Base-by-base conservation (phyloP, 768 basidiomycete species). In the Galerina marginata region DNA sequence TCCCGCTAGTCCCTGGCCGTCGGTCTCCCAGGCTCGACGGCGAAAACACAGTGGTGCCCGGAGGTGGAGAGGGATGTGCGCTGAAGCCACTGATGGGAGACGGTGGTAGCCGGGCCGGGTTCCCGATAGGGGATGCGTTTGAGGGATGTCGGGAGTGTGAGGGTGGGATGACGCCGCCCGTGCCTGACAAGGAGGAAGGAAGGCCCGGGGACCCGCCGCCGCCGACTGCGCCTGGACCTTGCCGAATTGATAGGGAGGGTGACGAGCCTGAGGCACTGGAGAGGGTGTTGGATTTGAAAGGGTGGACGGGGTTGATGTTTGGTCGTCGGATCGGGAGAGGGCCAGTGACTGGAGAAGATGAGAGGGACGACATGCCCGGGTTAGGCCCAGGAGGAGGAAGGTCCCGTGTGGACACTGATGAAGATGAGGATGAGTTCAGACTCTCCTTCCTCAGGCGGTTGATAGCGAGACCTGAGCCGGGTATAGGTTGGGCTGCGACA, bases 361-460 rank as follows among this genome's bases (percentile, higher is more conserved):
- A 74, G n/a, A 72, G 54, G 1, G 71, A 74, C 23, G 71, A 64
- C 2, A 63, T 62, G 26, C 62, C 59, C 9, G 61, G 61, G 45
- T 60, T 56, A 43, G 59, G 6, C 44, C 52, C 20, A 14, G 48
- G 26, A 46, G 65, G 44, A 36, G 53, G 53, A n/a, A 66, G 48
- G 39, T 71, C 71, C 16, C 69, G 58, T 0, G 61, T 52, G 7
- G 72, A 75, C 6, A 70, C 52, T 9, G 70, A 68, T 5, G 74
- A 72, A 0, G 74, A 73, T 4, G 72, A 71, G 1, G 70, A 71
- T 23, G 72, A 72, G 37, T 76, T 79, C n/a, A 80, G 68, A 66
- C 84, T 86, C 66, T 86, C 86, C 65, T 67, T 82, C 56, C 87
- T 73, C 9, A 84, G 67, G 42, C 86, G 78, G 16, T 80, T 71